Evolutionary conservation across 352 stramenopile species (phyloP).

Genomic region (Globisporangium perplexum): DNA sequence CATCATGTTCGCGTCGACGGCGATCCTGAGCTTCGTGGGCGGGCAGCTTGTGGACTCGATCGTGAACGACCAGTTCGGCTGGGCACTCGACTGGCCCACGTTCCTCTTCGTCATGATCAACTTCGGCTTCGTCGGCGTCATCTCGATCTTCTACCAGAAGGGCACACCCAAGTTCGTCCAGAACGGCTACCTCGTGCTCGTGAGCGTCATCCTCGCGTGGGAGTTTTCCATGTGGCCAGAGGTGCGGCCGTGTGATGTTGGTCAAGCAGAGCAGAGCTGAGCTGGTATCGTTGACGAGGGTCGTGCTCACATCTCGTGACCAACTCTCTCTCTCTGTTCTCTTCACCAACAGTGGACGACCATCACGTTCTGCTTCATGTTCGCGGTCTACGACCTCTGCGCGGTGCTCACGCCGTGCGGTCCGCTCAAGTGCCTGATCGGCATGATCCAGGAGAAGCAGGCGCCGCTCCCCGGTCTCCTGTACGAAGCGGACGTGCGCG

Average conservation of each 20-base stretch:
- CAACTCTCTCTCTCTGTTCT: neutral
- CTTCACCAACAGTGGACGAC: constrained; percentile 67
- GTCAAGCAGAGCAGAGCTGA: neutral
- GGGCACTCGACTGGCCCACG: constrained; percentile 65
- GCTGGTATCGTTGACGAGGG: neutral
- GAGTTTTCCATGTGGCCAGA: constrained; percentile 96
- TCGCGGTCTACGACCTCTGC: constrained; percentile 97
- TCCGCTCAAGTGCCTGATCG: constrained; percentile 91
- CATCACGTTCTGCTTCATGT: constrained; percentile 91
- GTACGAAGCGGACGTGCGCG: constrained; percentile 92
- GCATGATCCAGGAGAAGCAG: constrained; percentile 91
- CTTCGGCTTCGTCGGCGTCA: constrained; percentile 85
- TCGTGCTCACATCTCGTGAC: neutral
- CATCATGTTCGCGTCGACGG: constrained; percentile 87
- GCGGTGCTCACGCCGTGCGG: constrained; percentile 97
- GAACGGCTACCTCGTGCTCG: constrained; percentile 93
- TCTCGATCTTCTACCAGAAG: constrained; percentile 90
- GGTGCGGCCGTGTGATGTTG: constrained; percentile 36
- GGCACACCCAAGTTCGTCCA: constrained; percentile 82
- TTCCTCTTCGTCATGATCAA: constrained; percentile 90
- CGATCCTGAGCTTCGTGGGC: constrained; percentile 84
- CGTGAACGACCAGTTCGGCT: constrained; percentile 66
- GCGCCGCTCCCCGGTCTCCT: constrained; percentile 90
- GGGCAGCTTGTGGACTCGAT: constrained; percentile 81
- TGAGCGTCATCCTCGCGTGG: constrained; percentile 96